Evolutionary conservation across 108 stramenopile species (phyloP).

Genomic region (Poteriospumella lacustris): DNA sequence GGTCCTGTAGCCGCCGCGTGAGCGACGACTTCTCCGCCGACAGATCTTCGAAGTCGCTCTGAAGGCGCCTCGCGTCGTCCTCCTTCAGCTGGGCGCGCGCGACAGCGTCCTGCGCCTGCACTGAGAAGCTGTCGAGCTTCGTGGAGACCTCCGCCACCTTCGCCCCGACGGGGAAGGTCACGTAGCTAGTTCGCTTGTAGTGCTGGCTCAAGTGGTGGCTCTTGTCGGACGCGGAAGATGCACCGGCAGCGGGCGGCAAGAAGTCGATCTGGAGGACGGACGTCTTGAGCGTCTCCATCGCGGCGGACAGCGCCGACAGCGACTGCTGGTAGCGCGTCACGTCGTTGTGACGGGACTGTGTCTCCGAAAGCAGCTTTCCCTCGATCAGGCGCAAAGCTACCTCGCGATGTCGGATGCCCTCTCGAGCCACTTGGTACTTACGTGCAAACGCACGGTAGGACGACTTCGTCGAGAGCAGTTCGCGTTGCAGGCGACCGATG

Average conservation of each 20-base stretch:
- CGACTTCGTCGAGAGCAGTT: conserved; percentile 47
- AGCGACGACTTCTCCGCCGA: not conserved
- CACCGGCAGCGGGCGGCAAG: too few species aligned
- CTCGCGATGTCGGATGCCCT: conserved; percentile 41
- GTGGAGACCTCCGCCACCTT: not conserved
- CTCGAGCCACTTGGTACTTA: conserved; percentile 47
- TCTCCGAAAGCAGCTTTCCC: not conserved
- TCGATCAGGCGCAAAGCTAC: conserved; percentile 44
- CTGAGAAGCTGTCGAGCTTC: conserved; percentile 25
- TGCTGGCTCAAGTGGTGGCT: too few species aligned
- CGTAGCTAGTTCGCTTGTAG: too few species aligned
- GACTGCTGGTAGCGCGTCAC: not conserved
- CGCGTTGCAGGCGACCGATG: conserved; percentile 57
- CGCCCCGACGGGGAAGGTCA: not conserved
- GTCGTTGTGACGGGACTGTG: not conserved
- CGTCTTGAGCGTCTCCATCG: not conserved
- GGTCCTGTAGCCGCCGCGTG: conserved; percentile 23
- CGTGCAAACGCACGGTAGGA: conserved; percentile 46
- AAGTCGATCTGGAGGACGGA: too few species aligned
- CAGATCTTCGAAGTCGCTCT: conserved; percentile 28
- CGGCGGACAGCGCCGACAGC: not conserved
- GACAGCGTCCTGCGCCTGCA: conserved; percentile 23
- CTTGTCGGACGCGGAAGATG: too few species aligned
- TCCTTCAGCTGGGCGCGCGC: conserved; percentile 22
- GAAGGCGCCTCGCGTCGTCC: conserved; percentile 29